Evolutionary conservation across 2,329 filamentous ascomycete genomes (phyloP), one percentile per base, ranked within the genome.

Genomic region (Grosmannia serpens): DNA sequence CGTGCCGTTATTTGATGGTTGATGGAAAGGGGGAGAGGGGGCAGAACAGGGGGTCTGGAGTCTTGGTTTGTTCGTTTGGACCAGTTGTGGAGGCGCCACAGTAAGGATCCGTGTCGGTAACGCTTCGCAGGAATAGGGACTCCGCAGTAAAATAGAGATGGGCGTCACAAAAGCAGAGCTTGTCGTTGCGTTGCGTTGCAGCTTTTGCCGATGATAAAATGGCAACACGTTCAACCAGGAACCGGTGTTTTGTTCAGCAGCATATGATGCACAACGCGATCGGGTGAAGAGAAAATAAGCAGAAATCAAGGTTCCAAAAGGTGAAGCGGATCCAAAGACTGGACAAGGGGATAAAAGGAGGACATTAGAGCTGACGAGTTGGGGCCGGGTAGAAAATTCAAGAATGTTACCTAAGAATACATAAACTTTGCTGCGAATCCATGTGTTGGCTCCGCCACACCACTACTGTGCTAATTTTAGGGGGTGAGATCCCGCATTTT

Each of bases 201-300:
- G 41, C 41, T 10, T 20, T 20, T 44, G 41, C 2, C 20, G 20
- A 44, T 44, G 20, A 44, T 22, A 44, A 44, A 44, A 44, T 44
- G 41, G 3, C 6, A 53, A 35, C 27, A 51, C 4, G 26, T 29
- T 51, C 17, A 20, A n/a, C 24, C 26, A 51, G 15, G 46, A 49
- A 24, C 22, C 46, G 47, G 46, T 49, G 22, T 49, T 26, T 15
- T 49, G 46, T 26, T 24, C 46, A 26, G 46, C 22, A 26, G 22
- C 11, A 50, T 17, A 24, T 10, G 11, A 5, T 27, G 41, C 17
- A 47, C 9, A 57, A 59, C 56, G 33, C 46, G 55, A 55, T 50
- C 22, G 22, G 50, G 49, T 22, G 27, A 33, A 51, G 58, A 60
- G 59, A 49, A 57, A 46, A 59, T 44, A 60, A 63, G 56, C 52